phyloP scores from a whole-genome alignment of 139 green algal species.

The Chlorella sp. region DNA sequence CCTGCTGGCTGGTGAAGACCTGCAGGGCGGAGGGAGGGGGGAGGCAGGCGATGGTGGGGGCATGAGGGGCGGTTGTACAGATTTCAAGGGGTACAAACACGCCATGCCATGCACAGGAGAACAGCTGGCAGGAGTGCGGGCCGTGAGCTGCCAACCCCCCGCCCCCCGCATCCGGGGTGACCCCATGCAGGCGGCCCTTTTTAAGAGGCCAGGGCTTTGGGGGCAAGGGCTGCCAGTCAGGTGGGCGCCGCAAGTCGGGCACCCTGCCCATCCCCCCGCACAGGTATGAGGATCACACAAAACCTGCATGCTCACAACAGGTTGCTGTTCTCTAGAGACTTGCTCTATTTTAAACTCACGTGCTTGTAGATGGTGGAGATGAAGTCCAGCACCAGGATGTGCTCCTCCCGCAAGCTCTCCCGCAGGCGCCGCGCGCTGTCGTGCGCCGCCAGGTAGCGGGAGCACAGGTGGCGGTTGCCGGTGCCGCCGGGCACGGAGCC shows the following conservation, averaged over 20 bases:
- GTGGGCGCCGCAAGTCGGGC: no score
- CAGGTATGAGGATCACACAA: no score
- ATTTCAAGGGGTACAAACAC: no score
- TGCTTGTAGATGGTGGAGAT: slow-evolving; percentile 52
- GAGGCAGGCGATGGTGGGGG: background rate
- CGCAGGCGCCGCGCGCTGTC: slow-evolving; percentile 47
- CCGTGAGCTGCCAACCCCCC: background rate
- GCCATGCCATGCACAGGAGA: background rate
- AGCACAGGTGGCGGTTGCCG: slow-evolving; percentile 5
- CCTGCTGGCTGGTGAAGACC: slow-evolving; percentile 35
- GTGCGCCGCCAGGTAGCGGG: slow-evolving; percentile 34
- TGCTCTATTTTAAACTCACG: no score
- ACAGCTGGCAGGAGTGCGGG: background rate
- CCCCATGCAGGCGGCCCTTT: no score
- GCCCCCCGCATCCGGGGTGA: no score
- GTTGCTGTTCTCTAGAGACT: no score
- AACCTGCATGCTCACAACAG: no score
- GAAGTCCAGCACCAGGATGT: slow-evolving; percentile 58
- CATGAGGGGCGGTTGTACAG: background rate
- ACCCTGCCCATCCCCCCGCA: no score
- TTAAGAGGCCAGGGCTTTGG: no score
- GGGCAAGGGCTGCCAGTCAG: no score
- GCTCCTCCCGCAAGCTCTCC: slow-evolving; percentile 54
- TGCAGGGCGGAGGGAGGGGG: background rate
- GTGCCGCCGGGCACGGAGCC: slow-evolving; percentile 9